These are phyloP conservation scores for Xylaria venustula DNA, from an alignment of 495 filamentous ascomycete genomes.

Conservation along the genomic window DNA sequence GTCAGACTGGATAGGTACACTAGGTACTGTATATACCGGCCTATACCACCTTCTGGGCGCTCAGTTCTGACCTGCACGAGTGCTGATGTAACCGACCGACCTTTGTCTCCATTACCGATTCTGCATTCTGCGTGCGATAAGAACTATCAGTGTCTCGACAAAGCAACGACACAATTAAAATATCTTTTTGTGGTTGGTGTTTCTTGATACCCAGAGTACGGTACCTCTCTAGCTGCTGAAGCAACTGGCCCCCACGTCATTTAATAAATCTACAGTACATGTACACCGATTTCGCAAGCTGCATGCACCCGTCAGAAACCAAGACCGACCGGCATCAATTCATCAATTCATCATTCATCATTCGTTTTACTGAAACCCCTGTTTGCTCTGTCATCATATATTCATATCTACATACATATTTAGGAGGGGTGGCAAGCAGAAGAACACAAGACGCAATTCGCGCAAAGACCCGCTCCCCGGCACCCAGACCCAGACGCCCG, in stretches of 20 bases:
- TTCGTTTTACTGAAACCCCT: background rate
- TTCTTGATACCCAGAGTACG: too few species aligned
- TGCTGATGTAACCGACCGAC: too few species aligned
- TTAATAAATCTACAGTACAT: too few species aligned
- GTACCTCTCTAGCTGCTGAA: background rate
- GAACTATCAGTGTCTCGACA: too few species aligned
- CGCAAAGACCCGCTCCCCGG: conserved; percentile 2
- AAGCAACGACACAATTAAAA: too few species aligned
- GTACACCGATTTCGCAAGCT: background rate
- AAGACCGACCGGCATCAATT: background rate
- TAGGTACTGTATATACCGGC: background rate
- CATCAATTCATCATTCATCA: background rate
- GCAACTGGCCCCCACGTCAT: background rate
- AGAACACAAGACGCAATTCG: background rate
- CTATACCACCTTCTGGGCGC: too few species aligned
- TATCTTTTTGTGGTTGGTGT: too few species aligned
- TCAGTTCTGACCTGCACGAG: too few species aligned
- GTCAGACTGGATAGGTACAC: background rate
- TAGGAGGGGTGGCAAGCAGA: background rate
- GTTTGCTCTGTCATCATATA: too few species aligned
- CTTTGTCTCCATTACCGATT: too few species aligned
- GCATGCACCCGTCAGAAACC: background rate
- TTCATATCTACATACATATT: too few species aligned
- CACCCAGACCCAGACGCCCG: background rate
- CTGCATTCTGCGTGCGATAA: too few species aligned